Evolutionary conservation across 2,329 filamentous ascomycete genomes (phyloP), one percentile per base, ranked within the genome.

Genomic region (Alternaria ethzedia): DNA sequence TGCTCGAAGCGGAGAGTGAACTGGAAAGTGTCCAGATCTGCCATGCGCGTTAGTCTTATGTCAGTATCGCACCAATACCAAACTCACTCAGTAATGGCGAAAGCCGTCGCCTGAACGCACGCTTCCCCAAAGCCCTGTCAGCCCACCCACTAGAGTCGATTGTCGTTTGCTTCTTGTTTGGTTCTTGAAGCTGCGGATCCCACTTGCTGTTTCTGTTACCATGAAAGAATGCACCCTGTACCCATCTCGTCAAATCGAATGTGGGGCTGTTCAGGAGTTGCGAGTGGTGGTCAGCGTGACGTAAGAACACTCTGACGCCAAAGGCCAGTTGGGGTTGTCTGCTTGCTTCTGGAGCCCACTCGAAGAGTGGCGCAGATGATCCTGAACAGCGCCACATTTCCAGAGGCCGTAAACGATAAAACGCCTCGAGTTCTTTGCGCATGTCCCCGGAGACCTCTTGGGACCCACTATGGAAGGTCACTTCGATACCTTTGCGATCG

Each of bases 211-310:
- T 45, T 2, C 41, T 26, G 5, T 4, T 17, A 4, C 59, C 61
- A 11, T 59, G 63, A 36, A 68, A 69, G 52, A 68, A 68, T 7
- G 44, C 65, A 7, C 55, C 26, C 13, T 59, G 25, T 11, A 9
- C 6, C 67, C 67, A 68, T 1, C 20, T 45, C 12, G 20, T 15
- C 6, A 25, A 28, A 11, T 63, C 28, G 17, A 70, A 68, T 20
- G 58, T 63, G 3, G 50, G 44, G 6, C 65, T 58, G 15, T 67
- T 68, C 12, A 70, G 36, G 11, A 70, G 61, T 6, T 54, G n/a
- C 12, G 60, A 59, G 26, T 70, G 51, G n/a, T 32, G 15, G 8
- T 43, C 20, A n/a, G 25, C 50, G 25, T 70, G 59, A 8, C 47
- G 61, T 20, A 68, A 15, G 44, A 68, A 70, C 12, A 64, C 44